Base-by-base conservation (phyloP, 176 grass and related monocot genomes). In the Dactylis glomerata region DNA sequence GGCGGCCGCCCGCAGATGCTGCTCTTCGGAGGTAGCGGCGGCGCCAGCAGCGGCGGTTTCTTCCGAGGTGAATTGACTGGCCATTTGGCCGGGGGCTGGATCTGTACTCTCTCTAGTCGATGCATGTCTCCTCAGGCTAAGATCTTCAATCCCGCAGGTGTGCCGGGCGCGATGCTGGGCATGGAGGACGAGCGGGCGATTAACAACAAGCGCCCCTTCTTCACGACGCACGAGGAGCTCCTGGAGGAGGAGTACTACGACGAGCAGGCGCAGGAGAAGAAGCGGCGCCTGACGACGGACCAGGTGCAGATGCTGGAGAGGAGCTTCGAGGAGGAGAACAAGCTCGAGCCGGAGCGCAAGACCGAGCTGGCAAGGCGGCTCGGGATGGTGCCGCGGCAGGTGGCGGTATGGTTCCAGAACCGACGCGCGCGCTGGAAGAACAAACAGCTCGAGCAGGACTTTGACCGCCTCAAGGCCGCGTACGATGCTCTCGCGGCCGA, bases 371-470 rank as follows among this genome's bases (percentile, higher is more conserved):
- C 96, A 10, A 77, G 76, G 68, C 90, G 89, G 41, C 83, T 98
- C 0, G 96, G 96, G 5, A 82, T 98, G 87, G 92, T 92, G n/a
- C 96, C 95, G 0, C 81, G 95, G 77, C 96, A 98, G 83, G 91
- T 98, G 72, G 96, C 96, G 1, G 91, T 98, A 2, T 98, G 96
- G 96, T 98, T 98, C 59, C 96, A 98, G 83, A 95, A 98, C 85
- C 92, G 96, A 40, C 96, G 93, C 38, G 91, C 96, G 52, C 87
- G 96, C 14, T 98, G 91, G 96, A 98, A 98, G 85, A 95, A 85
- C 2, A 98, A 98, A 91, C 92, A 95, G 83, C 91, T 98, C 5
- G 96, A 98, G 87, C 88, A 84, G 54, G 96, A 98, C 81, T 98
- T 90, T 10, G 93, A 93, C 83, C 61, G 79, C 6, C 92, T 98